A percentile compares a stretch with the other conserved stretches of the same genome.
phyloP scores from a whole-genome alignment of 1,284 basidiomycete genomes.

The Boletus albobrunnescens region DNA sequence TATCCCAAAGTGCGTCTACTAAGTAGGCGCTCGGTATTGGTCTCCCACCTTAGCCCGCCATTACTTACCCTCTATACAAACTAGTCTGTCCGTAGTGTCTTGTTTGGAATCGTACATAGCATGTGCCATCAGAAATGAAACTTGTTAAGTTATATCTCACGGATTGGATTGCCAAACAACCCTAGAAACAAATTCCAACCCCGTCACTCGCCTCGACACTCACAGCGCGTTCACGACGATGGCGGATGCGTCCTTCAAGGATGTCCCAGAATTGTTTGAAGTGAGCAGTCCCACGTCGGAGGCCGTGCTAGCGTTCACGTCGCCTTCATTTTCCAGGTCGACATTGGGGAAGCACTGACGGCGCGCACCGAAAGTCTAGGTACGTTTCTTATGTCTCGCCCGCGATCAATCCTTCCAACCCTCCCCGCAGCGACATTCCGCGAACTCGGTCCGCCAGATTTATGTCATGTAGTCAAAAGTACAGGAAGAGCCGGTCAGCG shows the following conservation, averaged over 20 bases:
- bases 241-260: constrained; percentile 60
- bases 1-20: not conserved
- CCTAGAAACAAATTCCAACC: too few species aligned
- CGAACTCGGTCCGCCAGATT: constrained; percentile 94
- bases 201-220: too few species aligned
- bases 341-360: constrained; percentile 85
- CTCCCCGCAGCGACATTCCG: constrained; percentile 77
- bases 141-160: constrained; percentile 9
- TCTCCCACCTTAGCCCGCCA: too few species aligned
- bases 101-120: constrained; percentile 23
- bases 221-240: constrained; percentile 25
- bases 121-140: constrained; percentile 9
- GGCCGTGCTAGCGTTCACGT: constrained; percentile 1
- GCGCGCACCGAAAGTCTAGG: constrained; percentile 91
- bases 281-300: constrained; percentile 25
- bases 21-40: constrained; percentile 4
- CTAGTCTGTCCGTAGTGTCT: constrained; percentile 12
- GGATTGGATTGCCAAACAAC: too few species aligned
- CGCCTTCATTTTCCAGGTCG: constrained; percentile 52
- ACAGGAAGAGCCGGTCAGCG: constrained; percentile 79
- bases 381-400: too few species aligned
- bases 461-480: constrained; percentile 94
- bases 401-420: not conserved
- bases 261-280: constrained; percentile 61
- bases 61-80: constrained; percentile 20